Percentiles rank a stretch among this genome's conserved stretches.
Conservation (phyloP, 2,329 filamentous ascomycete species). For the Cladorrhinum sp. region DNA sequence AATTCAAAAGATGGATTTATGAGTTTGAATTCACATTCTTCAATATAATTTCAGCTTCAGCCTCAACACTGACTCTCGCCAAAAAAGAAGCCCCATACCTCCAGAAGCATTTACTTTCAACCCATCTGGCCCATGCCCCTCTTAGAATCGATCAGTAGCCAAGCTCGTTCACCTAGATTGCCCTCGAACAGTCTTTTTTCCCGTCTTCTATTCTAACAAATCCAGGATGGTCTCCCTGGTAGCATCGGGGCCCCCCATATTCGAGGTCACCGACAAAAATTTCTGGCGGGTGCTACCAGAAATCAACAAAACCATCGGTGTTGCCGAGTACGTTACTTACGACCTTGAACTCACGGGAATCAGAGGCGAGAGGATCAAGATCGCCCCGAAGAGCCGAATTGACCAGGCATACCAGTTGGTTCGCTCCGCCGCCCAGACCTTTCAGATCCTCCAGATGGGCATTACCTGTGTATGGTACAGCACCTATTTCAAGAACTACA, state of each 20-base stretch:
- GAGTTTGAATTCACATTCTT: too few relatives aligned
- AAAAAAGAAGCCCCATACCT: too few relatives aligned
- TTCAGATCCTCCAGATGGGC: constrained; percentile 37
- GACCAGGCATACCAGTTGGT: constrained; percentile 30
- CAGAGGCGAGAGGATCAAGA: not conserved
- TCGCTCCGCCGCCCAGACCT: constrained; percentile 31
- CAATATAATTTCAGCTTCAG: too few relatives aligned
- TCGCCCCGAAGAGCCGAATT: constrained; percentile 10
- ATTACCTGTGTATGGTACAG: constrained; percentile 33
- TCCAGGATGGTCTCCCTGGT: not conserved
- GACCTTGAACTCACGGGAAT: constrained; percentile 42
- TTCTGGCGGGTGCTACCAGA: constrained; percentile 32
- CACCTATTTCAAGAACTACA: constrained; percentile 11
- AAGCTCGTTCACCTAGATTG: too few relatives aligned
- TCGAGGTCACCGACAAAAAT: constrained; percentile 30
- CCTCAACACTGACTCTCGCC: too few relatives aligned
- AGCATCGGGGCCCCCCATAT: constrained; percentile 12
- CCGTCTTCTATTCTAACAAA: not conserved
- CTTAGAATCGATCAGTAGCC: too few relatives aligned
- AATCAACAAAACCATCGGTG: constrained; percentile 31
- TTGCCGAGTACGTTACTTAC: constrained; percentile 34
- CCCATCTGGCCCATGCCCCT: too few relatives aligned
- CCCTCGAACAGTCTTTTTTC: too few relatives aligned
- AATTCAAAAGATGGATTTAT: too few relatives aligned
- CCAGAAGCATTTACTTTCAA: too few relatives aligned